Percentiles rank a stretch among this genome's conserved stretches.
These are phyloP conservation scores for Ogataea neopini DNA, from an alignment of 805 yeast genomes.

Conservation along the genomic window DNA sequence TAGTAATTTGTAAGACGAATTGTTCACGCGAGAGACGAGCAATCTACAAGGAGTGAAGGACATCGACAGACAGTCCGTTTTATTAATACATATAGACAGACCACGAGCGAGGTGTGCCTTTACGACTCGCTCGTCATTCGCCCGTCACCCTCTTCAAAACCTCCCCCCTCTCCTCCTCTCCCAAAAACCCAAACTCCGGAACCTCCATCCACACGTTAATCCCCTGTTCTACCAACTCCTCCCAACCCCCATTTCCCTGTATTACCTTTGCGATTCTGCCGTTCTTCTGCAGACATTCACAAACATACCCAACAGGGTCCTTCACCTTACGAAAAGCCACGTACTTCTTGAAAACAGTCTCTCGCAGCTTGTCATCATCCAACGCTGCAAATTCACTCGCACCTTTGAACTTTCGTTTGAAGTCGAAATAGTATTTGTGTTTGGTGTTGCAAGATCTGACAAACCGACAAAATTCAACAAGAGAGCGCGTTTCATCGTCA, in stretches of 20 bases:
- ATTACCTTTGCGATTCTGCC: neutral
- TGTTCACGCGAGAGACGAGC: no score
- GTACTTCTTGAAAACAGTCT: slow-evolving; percentile 18
- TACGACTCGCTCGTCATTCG: slow-evolving; percentile 1
- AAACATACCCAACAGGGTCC: slow-evolving; percentile 13
- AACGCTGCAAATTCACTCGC: slow-evolving; percentile 16
- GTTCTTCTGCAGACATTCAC: slow-evolving; percentile 2
- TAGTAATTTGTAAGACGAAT: no score
- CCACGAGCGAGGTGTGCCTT: no score
- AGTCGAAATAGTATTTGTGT: slow-evolving; percentile 30
- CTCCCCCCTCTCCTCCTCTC: slow-evolving; percentile 2
- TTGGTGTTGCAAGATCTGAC: slow-evolving; percentile 10
- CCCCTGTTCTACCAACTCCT: slow-evolving; percentile 2
- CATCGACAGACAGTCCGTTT: no score
- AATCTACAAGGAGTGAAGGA: neutral
- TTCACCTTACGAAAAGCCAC: slow-evolving; percentile 8
- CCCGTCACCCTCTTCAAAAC: slow-evolving; percentile 8
- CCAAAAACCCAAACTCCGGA: slow-evolving; percentile 16
- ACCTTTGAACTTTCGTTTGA: slow-evolving; percentile 25
- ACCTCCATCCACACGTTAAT: slow-evolving; percentile 8
- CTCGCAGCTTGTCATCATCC: slow-evolving; percentile 19
- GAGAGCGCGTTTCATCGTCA: slow-evolving; percentile 11
- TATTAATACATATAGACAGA: no score
- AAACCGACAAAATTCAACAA: slow-evolving; percentile 14
- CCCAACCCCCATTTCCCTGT: neutral